A percentile compares a stretch with the other conserved stretches of the same genome.
Conservation (phyloP, 2,329 filamentous ascomycete species). For the Stachybotrys echinatus region DNA sequence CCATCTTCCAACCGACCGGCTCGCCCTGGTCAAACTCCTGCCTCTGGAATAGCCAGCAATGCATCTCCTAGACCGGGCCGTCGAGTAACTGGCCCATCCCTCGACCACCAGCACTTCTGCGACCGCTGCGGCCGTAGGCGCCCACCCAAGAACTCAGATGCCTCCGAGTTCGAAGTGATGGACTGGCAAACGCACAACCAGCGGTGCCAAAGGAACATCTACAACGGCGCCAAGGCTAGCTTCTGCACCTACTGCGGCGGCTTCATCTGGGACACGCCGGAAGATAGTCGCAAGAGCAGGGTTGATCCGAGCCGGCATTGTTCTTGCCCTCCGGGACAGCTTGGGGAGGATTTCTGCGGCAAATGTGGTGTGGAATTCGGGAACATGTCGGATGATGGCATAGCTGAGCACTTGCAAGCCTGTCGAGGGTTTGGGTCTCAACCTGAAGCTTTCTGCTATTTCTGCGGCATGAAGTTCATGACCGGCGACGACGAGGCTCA, state of each 20-base stretch:
- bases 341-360: not conserved
- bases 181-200: not conserved
- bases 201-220: not conserved
- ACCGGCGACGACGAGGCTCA: not conserved
- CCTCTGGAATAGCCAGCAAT: not conserved
- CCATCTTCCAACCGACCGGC: not conserved
- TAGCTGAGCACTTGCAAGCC: not conserved
- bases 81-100: not conserved
- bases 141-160: not conserved
- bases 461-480: not conserved
- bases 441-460: not conserved
- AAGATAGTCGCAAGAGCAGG: not conserved
- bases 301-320: not conserved
- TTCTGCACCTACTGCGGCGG: not conserved
- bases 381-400: not conserved
- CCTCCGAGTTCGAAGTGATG: not conserved
- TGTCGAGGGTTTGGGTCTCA: not conserved
- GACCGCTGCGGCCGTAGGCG: not conserved
- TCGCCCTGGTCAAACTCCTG: not conserved
- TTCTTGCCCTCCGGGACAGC: not conserved
- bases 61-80: too few relatives aligned
- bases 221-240: not conserved
- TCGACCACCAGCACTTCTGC: not conserved
- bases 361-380: not conserved
- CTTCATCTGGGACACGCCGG: not conserved